phyloP scores from a whole-genome alignment of 768 basidiomycete genomes.

The Boletus reticulatus region DNA sequence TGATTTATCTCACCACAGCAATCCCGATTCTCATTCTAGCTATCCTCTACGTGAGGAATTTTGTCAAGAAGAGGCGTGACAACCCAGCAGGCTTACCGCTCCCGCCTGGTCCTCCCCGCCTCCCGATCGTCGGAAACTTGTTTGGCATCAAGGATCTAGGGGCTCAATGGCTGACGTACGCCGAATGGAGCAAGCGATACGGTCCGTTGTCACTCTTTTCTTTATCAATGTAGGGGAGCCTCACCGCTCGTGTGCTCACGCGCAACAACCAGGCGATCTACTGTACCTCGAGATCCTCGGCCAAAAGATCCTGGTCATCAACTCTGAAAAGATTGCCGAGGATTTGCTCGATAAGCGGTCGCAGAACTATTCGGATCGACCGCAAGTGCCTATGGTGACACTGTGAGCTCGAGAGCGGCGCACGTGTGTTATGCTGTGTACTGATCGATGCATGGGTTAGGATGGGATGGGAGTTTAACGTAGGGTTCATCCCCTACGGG shows the following conservation, averaged over 20 bases:
- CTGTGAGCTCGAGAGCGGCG: constrained; percentile 8
- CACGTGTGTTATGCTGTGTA: no score
- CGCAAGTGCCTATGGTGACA: constrained; percentile 20
- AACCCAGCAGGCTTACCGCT: constrained; percentile 24
- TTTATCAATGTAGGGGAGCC: background rate
- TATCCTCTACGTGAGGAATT: background rate
- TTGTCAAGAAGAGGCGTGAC: constrained; percentile 3
- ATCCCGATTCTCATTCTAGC: constrained; percentile 1
- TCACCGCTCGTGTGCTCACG: background rate
- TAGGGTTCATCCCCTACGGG: constrained; percentile 36
- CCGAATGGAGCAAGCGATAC: constrained; percentile 42
- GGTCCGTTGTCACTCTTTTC: constrained; percentile 25
- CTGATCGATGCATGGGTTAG: background rate
- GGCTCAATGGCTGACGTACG: constrained; percentile 37
- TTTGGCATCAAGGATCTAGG: constrained; percentile 41
- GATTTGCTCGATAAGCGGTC: constrained; percentile 32
- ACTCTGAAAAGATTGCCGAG: constrained; percentile 21
- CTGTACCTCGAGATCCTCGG: constrained; percentile 28
- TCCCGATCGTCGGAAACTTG: constrained; percentile 45
- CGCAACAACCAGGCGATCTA: constrained; percentile 18
- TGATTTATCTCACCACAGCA: constrained; percentile 3
- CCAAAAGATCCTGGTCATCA: constrained; percentile 21
- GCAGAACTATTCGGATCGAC: constrained; percentile 28
- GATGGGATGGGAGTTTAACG: constrained; percentile 41
- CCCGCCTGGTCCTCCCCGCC: constrained; percentile 42